Evolutionary conservation across 768 basidiomycete species (phyloP).

Genomic region (Pleurotus citrinopileatus): DNA sequence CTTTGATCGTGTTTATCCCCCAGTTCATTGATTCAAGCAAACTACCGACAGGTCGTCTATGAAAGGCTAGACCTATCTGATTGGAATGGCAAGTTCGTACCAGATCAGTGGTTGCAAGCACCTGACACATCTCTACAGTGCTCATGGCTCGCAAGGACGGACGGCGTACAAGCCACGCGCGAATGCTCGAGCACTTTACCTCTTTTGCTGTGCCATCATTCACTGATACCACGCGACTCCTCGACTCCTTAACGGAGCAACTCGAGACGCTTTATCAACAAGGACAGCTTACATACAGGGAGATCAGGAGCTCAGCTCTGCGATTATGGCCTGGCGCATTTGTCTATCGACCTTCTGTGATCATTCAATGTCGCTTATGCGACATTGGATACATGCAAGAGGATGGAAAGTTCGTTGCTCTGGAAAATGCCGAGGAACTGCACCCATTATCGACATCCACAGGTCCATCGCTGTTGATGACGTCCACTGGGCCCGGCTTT

Average conservation of each 20-base stretch:
- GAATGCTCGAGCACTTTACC: conserved; percentile 3
- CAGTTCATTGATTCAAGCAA: too few relatives aligned
- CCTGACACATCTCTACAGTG: background rate
- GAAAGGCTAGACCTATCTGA: background rate
- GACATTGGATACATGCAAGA: conserved; percentile 3
- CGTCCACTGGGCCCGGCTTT: background rate
- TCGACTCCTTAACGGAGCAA: background rate
- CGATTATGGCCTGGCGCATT: background rate
- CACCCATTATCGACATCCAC: background rate
- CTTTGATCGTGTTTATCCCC: too few relatives aligned
- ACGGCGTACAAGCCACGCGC: background rate
- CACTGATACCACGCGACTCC: background rate
- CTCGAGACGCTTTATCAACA: background rate
- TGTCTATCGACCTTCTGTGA: background rate
- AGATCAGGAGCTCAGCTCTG: background rate
- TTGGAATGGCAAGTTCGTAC: background rate
- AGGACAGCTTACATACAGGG: background rate
- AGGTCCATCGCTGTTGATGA: background rate
- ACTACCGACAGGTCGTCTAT: background rate
- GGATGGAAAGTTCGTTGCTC: background rate
- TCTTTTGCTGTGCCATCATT: background rate
- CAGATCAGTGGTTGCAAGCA: background rate
- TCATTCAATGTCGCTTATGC: background rate
- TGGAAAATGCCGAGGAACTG: background rate
- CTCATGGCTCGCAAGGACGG: background rate